Evolutionary conservation across 2,329 filamentous ascomycete species (phyloP).

Genomic region (Ophiostoma pallidulum): DNA sequence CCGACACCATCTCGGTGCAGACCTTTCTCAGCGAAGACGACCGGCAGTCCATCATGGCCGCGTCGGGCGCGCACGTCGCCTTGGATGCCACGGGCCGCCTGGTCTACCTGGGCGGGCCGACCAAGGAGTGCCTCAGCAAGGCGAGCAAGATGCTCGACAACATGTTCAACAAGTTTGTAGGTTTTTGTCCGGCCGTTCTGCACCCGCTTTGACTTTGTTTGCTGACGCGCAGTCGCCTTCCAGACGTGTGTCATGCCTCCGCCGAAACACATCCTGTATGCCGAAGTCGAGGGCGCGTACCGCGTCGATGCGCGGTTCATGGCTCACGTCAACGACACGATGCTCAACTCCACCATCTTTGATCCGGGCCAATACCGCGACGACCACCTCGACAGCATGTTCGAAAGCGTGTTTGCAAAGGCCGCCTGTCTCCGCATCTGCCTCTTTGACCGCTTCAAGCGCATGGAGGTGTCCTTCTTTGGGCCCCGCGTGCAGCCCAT

Average conservation of each 20-base stretch:
- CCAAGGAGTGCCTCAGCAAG: not conserved
- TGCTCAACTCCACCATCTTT: constrained; percentile 22
- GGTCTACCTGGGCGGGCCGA: constrained; percentile 16
- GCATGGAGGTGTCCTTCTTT: constrained; percentile 16
- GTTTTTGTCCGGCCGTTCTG: not conserved
- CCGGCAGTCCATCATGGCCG: constrained; percentile 9
- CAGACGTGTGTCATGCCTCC: not conserved
- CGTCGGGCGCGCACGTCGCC: constrained; percentile 10
- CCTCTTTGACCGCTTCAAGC: constrained; percentile 11
- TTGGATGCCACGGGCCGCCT: constrained; percentile 12
- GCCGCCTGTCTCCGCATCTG: constrained; percentile 23
- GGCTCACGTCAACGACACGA: constrained; percentile 21
- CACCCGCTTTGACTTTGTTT: not conserved
- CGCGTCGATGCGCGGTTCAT: constrained; percentile 22
- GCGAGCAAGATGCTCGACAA: constrained; percentile 15
- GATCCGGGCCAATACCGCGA: constrained; percentile 18
- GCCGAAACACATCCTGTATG: constrained; percentile 19
- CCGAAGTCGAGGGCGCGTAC: constrained; percentile 17
- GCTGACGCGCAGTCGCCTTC: too few relatives aligned
- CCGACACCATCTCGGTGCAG: constrained; percentile 11
- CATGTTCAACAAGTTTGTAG: constrained; percentile 16
- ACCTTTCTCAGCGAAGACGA: constrained; percentile 14
- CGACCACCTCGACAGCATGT: constrained; percentile 5
- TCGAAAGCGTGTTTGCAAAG: constrained; percentile 16
- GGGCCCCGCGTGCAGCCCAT: constrained; percentile 16